Conservation (phyloP, 768 basidiomycete genomes). For the Leccinum disarticulatum region DNA sequence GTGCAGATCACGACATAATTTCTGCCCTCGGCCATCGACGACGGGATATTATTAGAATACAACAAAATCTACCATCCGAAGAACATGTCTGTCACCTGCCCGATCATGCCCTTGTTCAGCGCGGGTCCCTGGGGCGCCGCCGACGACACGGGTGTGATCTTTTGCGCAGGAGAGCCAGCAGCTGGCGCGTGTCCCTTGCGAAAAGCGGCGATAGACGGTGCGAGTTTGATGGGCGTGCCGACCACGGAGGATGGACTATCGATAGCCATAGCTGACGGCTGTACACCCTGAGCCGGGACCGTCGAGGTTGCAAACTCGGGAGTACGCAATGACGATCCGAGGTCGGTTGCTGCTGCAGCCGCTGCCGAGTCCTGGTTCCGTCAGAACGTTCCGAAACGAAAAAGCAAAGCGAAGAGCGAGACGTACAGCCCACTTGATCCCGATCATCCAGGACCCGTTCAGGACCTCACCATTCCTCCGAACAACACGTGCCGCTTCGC, state of each 20-base stretch:
- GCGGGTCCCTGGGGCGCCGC: slow-evolving; percentile 27
- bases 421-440: slow-evolving; percentile 83
- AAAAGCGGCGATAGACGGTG: slow-evolving; percentile 73
- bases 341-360: slow-evolving; percentile 47
- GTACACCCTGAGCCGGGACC: slow-evolving; percentile 13
- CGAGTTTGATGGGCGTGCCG: slow-evolving; percentile 71
- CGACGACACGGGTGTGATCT: slow-evolving; percentile 13
- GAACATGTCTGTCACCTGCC: slow-evolving; percentile 76
- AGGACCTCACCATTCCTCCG: slow-evolving; percentile 82
- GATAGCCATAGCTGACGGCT: slow-evolving; percentile 46
- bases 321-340: slow-evolving; percentile 38
- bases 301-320: slow-evolving; percentile 1
- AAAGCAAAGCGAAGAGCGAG: background rate
- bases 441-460: slow-evolving; percentile 77
- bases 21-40: background rate
- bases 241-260: slow-evolving; percentile 48
- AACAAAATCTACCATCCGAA: slow-evolving; percentile 66
- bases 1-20: background rate
- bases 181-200: slow-evolving; percentile 42
- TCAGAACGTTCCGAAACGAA: background rate
- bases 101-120: slow-evolving; percentile 59
- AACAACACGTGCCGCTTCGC: slow-evolving; percentile 76
- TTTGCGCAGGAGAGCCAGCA: slow-evolving; percentile 24
- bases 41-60: background rate
- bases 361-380: slow-evolving; percentile 55